Conservation (phyloP, 495 filamentous ascomycete genomes). For the Xylaria curta region DNA sequence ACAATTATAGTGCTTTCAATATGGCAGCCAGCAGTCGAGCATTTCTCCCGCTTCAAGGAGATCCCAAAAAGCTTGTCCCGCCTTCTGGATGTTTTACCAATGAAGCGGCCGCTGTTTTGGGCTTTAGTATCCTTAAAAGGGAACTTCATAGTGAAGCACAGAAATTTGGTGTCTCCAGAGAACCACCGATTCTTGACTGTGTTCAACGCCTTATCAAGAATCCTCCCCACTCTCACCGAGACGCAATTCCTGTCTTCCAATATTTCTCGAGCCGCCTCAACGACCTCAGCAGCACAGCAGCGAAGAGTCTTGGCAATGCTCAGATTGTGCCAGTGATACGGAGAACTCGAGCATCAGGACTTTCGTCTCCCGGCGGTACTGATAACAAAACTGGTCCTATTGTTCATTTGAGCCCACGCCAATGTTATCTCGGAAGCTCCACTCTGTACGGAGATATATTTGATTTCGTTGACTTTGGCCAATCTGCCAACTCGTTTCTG, state of each 20-base stretch:
- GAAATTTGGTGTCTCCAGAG: constrained; percentile 81
- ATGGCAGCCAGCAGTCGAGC: constrained; percentile 61
- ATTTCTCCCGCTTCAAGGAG: constrained; percentile 76
- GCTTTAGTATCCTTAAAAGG: constrained; percentile 74
- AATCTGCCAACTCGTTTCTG: constrained; percentile 86
- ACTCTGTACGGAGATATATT: constrained; percentile 85
- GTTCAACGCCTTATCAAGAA: constrained; percentile 69
- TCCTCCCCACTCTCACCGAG: constrained; percentile 68
- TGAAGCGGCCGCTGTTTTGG: constrained; percentile 73
- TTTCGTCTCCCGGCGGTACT: constrained; percentile 33
- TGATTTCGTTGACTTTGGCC: constrained; percentile 93
- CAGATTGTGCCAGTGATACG: constrained; percentile 72
- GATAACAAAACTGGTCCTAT: constrained; percentile 37
- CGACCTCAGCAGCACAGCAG: constrained; percentile 69
- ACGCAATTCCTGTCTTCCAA: constrained; percentile 74
- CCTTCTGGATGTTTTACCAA: constrained; percentile 85
- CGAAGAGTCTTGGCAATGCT: constrained; percentile 64
- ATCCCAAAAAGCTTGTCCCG: constrained; percentile 64
- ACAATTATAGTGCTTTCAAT: constrained; percentile 72
- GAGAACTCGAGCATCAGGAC: constrained; percentile 28
- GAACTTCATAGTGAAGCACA: constrained; percentile 76
- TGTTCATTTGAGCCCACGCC: constrained; percentile 62
- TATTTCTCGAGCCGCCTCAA: constrained; percentile 80
- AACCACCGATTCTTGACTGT: constrained; percentile 80
- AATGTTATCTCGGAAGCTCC: constrained; percentile 79